A percentile compares a stretch with the other conserved stretches of the same genome.
Evolutionary conservation across 2,329 filamentous ascomycete species (phyloP).

Genomic region (Aspergillus uvarum): DNA sequence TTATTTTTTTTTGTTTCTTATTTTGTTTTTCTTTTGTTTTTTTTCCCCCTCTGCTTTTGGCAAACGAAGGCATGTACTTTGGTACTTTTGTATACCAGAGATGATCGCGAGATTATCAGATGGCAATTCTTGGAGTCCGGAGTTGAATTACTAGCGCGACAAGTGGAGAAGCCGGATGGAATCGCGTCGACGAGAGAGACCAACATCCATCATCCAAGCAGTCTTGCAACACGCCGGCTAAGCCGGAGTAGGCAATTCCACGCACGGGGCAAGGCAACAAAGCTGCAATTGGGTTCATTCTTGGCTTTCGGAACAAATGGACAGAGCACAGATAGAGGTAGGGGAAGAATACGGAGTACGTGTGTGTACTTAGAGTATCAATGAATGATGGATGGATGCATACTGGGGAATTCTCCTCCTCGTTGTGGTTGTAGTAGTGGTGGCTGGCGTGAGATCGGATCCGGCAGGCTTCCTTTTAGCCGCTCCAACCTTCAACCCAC

Average conservation of each 20-base stretch:
- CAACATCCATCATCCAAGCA: not conserved
- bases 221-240: no score
- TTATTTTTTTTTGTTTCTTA: no score
- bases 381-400: not conserved
- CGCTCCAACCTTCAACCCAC: not conserved
- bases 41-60: no score
- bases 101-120: not conserved
- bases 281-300: no score
- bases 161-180: not conserved
- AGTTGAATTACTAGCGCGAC: not conserved
- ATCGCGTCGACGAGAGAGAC: not conserved
- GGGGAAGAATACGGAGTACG: not conserved
- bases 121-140: not conserved
- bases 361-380: not conserved
- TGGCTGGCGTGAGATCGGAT: constrained; percentile 22
- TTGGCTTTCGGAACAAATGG: not conserved
- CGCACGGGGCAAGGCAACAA: not conserved
- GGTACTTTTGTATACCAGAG: not conserved
- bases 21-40: no score
- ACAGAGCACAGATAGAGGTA: not conserved
- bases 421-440: no score
- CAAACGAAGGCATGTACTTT: no score
- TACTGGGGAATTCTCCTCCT: not conserved
- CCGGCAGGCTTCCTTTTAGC: constrained; percentile 20
- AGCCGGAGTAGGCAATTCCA: no score